Evolutionary conservation across 169 alveolate species (phyloP).

Genomic region (Cyclospora cayetanensis): DNA sequence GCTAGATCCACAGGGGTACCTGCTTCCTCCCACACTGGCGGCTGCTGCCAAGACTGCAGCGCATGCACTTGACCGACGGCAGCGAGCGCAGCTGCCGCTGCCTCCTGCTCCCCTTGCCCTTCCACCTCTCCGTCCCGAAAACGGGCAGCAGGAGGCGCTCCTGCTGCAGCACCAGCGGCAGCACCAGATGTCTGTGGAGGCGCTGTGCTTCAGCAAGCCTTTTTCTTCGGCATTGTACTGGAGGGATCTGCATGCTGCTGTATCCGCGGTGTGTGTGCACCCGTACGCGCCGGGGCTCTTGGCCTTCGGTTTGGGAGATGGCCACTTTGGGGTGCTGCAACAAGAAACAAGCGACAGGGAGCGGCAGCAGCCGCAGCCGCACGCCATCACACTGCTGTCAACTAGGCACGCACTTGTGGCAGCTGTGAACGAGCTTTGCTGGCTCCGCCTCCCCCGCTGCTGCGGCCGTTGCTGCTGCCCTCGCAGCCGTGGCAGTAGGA

Average conservation of each 20-base stretch:
- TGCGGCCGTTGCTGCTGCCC: background rate
- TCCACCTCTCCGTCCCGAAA: background rate
- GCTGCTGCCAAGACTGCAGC: background rate
- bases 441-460: background rate
- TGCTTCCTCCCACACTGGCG: background rate
- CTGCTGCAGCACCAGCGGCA: conserved; percentile 40
- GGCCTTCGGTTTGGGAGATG: conserved; percentile 64
- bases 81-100: background rate
- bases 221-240: conserved; percentile 8
- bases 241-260: conserved; percentile 57
- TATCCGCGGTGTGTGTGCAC: conserved; percentile 35
- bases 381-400: background rate
- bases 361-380: conserved; percentile 26
- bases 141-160: background rate
- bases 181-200: background rate
- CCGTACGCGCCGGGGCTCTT: conserved; percentile 17
- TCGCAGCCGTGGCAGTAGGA: background rate
- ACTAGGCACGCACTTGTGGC: conserved; percentile 14
- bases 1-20: background rate
- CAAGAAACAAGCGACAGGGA: background rate
- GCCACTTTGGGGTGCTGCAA: conserved; percentile 56
- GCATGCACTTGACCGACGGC: background rate
- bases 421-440: background rate
- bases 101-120: background rate
- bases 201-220: background rate